Evolutionary conservation across 495 filamentous ascomycete genomes (phyloP).

Genomic region (Neurospora sp.): DNA sequence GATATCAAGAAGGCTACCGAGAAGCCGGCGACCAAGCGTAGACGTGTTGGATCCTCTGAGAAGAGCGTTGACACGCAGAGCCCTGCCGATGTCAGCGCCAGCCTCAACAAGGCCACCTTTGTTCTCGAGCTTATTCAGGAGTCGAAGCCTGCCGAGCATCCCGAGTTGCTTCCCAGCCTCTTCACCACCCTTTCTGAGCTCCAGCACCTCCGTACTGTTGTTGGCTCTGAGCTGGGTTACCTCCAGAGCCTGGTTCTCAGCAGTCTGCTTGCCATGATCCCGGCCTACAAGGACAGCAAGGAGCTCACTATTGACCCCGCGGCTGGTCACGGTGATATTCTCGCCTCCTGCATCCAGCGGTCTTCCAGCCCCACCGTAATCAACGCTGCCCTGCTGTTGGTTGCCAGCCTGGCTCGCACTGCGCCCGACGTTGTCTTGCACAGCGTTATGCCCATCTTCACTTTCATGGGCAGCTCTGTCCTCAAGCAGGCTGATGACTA

Average conservation of each 20-base stretch:
- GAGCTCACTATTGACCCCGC: constrained; percentile 59
- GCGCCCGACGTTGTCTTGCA: constrained; percentile 84
- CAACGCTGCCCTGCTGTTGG: constrained; percentile 80
- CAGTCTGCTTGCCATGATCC: constrained; percentile 68
- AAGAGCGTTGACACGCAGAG: constrained; percentile 27
- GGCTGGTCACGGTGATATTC: constrained; percentile 70
- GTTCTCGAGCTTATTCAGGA: constrained; percentile 80
- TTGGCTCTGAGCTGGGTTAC: constrained; percentile 71
- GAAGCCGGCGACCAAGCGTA: constrained; percentile 60
- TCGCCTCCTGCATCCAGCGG: constrained; percentile 84
- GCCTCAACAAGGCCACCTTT: constrained; percentile 67
- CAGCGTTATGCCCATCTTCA: constrained; percentile 98
- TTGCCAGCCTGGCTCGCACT: constrained; percentile 70
- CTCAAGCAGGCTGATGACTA: constrained; percentile 89
- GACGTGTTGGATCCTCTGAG: constrained; percentile 62
- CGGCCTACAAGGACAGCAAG: constrained; percentile 52
- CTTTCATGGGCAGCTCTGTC: constrained; percentile 86
- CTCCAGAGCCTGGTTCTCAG: constrained; percentile 70
- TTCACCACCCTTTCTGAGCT: constrained; percentile 79
- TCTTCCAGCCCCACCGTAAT: constrained; percentile 84
- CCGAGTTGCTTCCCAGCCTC: constrained; percentile 61
- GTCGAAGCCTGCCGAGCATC: constrained; percentile 60
- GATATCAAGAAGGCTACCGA: constrained; percentile 51
- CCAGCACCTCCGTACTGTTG: constrained; percentile 62
- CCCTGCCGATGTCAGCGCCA: constrained; percentile 44